These are phyloP conservation scores for Trametes elegans DNA, from an alignment of 768 basidiomycete species.

Conservation along the genomic window DNA sequence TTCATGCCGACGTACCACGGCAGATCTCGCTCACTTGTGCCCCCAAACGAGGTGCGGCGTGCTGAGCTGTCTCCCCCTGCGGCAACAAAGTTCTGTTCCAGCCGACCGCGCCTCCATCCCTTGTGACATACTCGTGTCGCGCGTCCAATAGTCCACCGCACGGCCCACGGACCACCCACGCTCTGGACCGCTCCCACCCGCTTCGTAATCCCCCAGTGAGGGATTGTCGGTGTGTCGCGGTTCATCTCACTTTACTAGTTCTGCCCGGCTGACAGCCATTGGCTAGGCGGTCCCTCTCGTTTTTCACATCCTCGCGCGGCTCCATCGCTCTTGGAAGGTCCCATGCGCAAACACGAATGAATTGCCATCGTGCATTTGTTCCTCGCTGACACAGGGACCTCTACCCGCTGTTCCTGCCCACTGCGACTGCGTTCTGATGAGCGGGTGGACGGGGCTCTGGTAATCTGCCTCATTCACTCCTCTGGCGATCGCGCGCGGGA, in stretches of 20 bases:
- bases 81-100: not conserved
- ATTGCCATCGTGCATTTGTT: not conserved
- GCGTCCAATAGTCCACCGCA: not conserved
- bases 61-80: not conserved
- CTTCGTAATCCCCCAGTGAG: not conserved
- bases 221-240: constrained; percentile 9
- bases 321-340: not conserved
- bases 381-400: not conserved
- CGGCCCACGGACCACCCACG: not conserved
- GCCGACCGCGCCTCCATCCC: not conserved
- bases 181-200: not conserved
- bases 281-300: constrained; percentile 1
- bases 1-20: not conserved
- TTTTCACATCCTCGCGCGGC: constrained; percentile 3
- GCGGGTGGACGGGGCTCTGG: not conserved
- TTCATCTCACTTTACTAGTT: not conserved
- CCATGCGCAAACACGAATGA: not conserved
- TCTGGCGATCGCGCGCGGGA: not conserved
- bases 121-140: constrained; percentile 3
- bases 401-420: not conserved
- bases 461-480: not conserved
- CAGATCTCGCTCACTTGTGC: not conserved
- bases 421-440: not conserved
- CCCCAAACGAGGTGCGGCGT: not conserved
- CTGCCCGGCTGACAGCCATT: not conserved